Conservation (phyloP, 345 rosid genomes). For the Gossypium herbaceum region DNA sequence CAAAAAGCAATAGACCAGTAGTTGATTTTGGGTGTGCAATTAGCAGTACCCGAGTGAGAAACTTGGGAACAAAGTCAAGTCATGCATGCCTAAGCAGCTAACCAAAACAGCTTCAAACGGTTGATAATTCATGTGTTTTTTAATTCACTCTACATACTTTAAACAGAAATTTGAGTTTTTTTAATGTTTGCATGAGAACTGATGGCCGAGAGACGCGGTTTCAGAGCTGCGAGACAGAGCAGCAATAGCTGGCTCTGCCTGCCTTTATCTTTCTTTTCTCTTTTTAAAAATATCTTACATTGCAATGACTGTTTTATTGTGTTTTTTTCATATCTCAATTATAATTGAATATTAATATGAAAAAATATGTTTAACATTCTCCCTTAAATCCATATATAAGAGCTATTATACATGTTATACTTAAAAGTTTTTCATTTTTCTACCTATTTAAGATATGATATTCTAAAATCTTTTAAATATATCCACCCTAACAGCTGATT, state of each 20-base stretch:
- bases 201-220: conserved; percentile 44
- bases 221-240: conserved; percentile 50
- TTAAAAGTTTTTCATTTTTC: no score
- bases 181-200: neutral
- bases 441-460: no score
- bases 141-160: conserved; percentile 6
- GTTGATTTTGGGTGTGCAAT: conserved; percentile 2
- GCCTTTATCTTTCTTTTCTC: neutral
- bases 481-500: neutral
- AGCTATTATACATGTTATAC: no score
- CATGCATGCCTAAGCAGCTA: conserved; percentile 25
- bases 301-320: neutral
- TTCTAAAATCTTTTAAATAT: no score
- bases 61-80: conserved; percentile 25
- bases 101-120: conserved; percentile 3
- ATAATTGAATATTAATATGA: no score
- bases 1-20: neutral
- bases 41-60: neutral
- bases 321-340: no score
- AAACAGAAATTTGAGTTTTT: neutral
- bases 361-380: no score
- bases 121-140: conserved; percentile 12
- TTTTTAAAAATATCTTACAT: neutral
- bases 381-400: no score
- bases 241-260: conserved; percentile 49